Evolutionary conservation across 176 grass and related monocot species (phyloP).

Genomic region (Hordeum marinum): DNA sequence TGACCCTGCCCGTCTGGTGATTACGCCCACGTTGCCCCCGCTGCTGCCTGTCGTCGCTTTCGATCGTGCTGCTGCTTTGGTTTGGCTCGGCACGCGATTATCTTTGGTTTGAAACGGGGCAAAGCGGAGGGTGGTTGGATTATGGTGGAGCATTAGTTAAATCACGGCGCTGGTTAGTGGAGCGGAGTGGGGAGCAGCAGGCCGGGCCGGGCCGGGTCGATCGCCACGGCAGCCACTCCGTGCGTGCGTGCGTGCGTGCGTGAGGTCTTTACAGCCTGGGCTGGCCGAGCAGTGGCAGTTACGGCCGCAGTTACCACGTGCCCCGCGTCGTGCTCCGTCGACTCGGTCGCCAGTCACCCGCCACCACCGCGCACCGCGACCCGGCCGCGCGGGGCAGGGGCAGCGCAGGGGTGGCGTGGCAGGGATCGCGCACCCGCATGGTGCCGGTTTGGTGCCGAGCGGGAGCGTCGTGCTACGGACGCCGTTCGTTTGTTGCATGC

Average conservation of each 20-base stretch:
- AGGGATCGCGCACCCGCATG: background rate
- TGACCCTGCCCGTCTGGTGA: background rate
- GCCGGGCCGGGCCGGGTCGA: background rate
- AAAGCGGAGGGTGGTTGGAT: slow-evolving; percentile 29
- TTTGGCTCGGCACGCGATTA: background rate
- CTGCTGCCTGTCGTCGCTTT: background rate
- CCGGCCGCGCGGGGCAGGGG: background rate
- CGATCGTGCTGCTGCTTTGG: background rate
- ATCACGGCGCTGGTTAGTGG: slow-evolving; percentile 20
- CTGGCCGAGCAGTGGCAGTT: background rate
- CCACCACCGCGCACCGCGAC: background rate
- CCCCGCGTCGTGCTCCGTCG: background rate
- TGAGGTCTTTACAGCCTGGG: background rate
- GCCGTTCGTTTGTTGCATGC: background rate
- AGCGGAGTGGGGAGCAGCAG: slow-evolving; percentile 14
- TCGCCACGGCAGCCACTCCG: background rate
- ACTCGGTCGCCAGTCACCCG: background rate
- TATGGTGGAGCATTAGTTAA: slow-evolving; percentile 19
- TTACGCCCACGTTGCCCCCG: slow-evolving; percentile 12
- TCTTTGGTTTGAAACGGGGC: slow-evolving; percentile 1
- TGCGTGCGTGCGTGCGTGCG: background rate
- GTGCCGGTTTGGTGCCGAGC: background rate
- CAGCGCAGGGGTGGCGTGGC: background rate
- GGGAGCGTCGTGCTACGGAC: background rate
- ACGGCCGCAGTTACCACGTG: background rate